phyloP scores from a whole-genome alignment of 192 early-diverging fungal genomes.

The Linderina pennispora region DNA sequence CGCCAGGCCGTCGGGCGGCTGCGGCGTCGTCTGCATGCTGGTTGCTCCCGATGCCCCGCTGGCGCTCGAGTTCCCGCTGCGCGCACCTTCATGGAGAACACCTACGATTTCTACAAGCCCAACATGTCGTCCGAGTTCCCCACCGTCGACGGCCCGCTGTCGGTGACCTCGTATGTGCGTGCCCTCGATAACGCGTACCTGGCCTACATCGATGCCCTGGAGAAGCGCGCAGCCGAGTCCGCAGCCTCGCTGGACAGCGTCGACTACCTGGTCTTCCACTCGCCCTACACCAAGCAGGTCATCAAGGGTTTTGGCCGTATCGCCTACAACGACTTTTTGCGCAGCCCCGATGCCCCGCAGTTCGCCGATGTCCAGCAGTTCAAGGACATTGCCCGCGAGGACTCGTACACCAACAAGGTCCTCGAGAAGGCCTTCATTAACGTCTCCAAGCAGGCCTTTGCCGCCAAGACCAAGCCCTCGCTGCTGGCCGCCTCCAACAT shows the following conservation, averaged over 20 bases:
- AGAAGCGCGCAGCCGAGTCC: constrained; percentile 17
- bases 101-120: constrained; percentile 99
- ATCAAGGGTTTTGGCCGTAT: constrained; percentile 90
- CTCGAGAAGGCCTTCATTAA: constrained; percentile 89
- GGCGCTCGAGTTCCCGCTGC: constrained; percentile 84
- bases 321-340: constrained; percentile 87
- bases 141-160: constrained; percentile 92
- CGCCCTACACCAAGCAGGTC: constrained; percentile 97
- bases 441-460: constrained; percentile 68
- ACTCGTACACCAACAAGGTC: constrained; percentile 79
- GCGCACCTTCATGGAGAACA: constrained; percentile 95
- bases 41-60: constrained; percentile 91
- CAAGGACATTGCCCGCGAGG: constrained; percentile 54
- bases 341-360: constrained; percentile 59
- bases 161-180: constrained; percentile 86
- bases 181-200: constrained; percentile 86
- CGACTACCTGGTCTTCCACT: constrained; percentile 91
- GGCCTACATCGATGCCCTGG: constrained; percentile 74
- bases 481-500: constrained; percentile 81
- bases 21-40: constrained; percentile 85
- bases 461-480: constrained; percentile 68
- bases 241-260: constrained; percentile 47
- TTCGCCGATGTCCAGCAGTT: constrained; percentile 55
- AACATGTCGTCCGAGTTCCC: constrained; percentile 97
- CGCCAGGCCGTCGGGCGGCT: constrained; percentile 93